Percentiles rank a stretch among this genome's conserved stretches.
These are phyloP conservation scores for Cytospora leucostoma DNA, from an alignment of 2,329 filamentous ascomycete species.

Conservation along the genomic window DNA sequence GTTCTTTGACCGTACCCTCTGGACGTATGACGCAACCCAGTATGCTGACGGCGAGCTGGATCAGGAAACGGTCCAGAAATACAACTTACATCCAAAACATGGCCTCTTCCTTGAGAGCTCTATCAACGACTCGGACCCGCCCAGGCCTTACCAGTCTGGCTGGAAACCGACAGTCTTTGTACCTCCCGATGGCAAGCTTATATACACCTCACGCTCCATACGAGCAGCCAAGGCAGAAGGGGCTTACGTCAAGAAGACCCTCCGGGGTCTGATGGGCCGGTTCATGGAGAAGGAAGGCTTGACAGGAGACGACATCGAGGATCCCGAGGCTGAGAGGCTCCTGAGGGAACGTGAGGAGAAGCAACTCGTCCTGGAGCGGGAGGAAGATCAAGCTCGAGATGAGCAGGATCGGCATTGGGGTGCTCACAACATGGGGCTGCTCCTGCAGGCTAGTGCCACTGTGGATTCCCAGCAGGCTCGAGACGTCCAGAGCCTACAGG, in stretches of 20 bases:
- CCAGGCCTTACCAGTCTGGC: constrained; percentile 45
- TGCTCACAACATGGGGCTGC: constrained; percentile 29
- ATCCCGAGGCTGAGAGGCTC: constrained; percentile 28
- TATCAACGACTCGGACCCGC: constrained; percentile 46
- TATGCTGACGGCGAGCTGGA: constrained; percentile 54
- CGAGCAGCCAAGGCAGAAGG: constrained; percentile 27
- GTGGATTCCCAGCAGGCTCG: constrained; percentile 21
- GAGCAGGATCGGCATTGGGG: constrained; percentile 23
- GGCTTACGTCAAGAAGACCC: constrained; percentile 28
- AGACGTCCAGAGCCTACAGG: constrained; percentile 18
- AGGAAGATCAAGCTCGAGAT: constrained; percentile 30
- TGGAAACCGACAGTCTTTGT: constrained; percentile 53
- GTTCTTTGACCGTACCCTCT: constrained; percentile 57
- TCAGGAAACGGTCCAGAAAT: constrained; percentile 49
- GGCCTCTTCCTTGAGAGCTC: constrained; percentile 55
- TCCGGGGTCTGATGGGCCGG: constrained; percentile 29
- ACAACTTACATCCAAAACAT: constrained; percentile 54
- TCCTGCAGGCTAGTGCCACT: constrained; percentile 29
- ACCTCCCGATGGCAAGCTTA: constrained; percentile 48
- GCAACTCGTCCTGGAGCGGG: constrained; percentile 29
- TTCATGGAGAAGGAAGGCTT: constrained; percentile 34
- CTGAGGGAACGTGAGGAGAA: constrained; percentile 30
- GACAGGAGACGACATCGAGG: constrained; percentile 29
- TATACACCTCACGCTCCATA: constrained; percentile 47
- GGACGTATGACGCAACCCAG: constrained; percentile 53